Conservation (phyloP, 805 yeast genomes). For the Teunomyces lycoperdinae region DNA sequence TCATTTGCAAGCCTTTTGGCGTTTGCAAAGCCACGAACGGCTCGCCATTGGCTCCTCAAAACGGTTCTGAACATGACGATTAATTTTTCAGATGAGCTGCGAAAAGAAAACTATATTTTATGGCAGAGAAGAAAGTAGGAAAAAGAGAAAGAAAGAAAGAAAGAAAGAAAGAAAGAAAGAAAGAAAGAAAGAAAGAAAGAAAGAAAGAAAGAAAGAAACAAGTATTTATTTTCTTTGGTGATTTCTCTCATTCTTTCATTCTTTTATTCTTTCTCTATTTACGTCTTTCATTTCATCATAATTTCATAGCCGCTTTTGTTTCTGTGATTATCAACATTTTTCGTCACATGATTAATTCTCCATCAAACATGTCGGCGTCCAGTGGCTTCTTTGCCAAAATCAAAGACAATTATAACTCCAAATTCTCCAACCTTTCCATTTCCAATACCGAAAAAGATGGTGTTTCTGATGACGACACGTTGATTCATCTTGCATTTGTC, state of each 20-base stretch:
- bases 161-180: background rate
- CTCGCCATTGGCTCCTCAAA: background rate
- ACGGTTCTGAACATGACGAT: background rate
- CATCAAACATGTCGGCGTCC: background rate
- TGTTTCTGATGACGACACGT: conserved; percentile 32
- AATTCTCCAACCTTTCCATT: conserved; percentile 36
- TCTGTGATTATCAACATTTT: no score
- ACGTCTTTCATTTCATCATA: no score
- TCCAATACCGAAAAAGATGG: conserved; percentile 39
- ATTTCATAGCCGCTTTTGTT: no score
- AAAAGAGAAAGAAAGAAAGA: background rate
- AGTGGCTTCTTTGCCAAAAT: conserved; percentile 30
- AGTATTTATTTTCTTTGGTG: background rate
- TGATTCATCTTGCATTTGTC: conserved; percentile 43
- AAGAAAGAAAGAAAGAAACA: background rate
- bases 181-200: background rate
- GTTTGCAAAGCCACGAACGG: background rate
- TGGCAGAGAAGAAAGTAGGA: background rate
- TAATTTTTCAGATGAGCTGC: background rate
- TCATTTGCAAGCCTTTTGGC: background rate
- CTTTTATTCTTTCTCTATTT: no score
- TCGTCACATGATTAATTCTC: no score
- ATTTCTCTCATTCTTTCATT: no score
- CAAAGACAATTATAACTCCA: conserved; percentile 35
- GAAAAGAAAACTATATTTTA: background rate